These are phyloP conservation scores for Cucumis melo DNA, from an alignment of 306 rosid species.

Conservation along the genomic window DNA sequence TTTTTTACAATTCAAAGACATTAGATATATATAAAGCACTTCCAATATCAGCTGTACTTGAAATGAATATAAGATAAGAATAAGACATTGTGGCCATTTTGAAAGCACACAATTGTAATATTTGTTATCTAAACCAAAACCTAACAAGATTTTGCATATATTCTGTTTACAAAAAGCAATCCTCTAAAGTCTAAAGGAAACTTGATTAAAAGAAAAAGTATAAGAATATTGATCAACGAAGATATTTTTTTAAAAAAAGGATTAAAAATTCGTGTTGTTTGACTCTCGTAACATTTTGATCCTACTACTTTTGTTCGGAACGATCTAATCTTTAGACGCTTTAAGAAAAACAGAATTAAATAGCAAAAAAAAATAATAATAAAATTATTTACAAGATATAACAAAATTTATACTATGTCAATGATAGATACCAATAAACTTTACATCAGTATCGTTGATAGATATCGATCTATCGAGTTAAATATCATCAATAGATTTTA, in stretches of 20 bases:
- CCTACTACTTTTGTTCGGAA: neutral
- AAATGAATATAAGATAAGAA: neutral
- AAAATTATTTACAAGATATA: no score
- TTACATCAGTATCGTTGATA: no score
- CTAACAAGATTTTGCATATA: slow-evolving; percentile 7
- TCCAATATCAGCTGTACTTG: neutral
- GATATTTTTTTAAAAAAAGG: neutral
- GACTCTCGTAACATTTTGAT: neutral
- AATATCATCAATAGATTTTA: no score
- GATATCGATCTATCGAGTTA: no score
- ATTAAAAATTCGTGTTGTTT: neutral
- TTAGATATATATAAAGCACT: neutral
- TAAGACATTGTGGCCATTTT: neutral
- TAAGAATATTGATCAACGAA: neutral
- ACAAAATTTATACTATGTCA: no score
- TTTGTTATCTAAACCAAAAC: neutral
- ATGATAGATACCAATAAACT: no score
- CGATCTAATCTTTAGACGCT: neutral
- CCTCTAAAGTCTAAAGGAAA: neutral
- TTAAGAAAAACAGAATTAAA: neutral
- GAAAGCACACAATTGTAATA: neutral
- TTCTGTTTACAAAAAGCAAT: neutral
- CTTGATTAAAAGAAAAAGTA: neutral
- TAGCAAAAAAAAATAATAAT: no score
- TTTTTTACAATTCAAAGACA: no score